Evolutionary conservation across 2,329 filamentous ascomycete species (phyloP).

Genomic region (Claviceps fusiformis): DNA sequence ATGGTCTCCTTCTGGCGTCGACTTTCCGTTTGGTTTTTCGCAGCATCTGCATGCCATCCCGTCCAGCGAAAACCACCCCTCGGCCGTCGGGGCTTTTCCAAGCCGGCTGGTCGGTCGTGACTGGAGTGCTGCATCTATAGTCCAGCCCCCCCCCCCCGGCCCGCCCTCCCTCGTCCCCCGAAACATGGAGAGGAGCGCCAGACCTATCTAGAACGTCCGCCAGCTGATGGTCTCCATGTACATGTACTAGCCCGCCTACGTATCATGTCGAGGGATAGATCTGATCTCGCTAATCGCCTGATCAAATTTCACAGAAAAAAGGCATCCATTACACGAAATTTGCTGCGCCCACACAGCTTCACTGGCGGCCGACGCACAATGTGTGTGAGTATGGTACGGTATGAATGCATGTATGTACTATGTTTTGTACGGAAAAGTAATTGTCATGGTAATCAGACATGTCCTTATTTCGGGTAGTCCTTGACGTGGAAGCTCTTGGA

Average conservation of each 20-base stretch:
- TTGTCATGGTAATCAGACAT: neutral
- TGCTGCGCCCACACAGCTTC: neutral
- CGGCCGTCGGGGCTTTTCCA: no score
- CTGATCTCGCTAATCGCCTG: slow-evolving; percentile 10
- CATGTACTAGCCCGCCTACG: neutral
- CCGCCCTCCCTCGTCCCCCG: no score
- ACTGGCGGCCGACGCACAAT: neutral
- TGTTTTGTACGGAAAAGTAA: no score
- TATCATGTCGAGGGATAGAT: slow-evolving; percentile 6
- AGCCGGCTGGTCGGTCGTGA: no score
- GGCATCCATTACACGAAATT: neutral
- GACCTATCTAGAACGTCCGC: neutral
- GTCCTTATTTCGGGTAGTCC: slow-evolving; percentile 50
- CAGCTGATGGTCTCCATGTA: neutral
- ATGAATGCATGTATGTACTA: neutral
- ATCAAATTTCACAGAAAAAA: neutral
- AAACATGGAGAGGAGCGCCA: neutral
- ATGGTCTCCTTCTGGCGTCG: no score
- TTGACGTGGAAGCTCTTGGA: slow-evolving; percentile 94
- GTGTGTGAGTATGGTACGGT: no score
- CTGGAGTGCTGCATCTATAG: neutral
- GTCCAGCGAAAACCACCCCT: no score
- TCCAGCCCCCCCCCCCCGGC: neutral
- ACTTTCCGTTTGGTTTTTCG: no score
- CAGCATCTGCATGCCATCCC: no score